phyloP scores from a whole-genome alignment of 2,329 filamentous ascomycete species.

The Pestalotiopsis sp. region DNA sequence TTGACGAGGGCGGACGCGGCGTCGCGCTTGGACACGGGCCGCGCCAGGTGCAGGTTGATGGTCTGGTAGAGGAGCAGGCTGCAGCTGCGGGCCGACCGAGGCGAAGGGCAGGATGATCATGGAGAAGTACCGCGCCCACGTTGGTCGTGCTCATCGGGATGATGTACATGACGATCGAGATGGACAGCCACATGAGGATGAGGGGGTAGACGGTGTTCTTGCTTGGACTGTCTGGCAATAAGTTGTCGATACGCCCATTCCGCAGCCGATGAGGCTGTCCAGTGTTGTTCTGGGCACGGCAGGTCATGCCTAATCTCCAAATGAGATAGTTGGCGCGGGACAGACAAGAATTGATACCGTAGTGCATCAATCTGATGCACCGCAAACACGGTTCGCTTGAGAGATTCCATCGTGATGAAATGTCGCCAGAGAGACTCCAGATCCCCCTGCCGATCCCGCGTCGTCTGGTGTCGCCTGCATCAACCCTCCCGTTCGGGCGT shows the following conservation, averaged over 20 bases:
- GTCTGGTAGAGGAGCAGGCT: conserved; percentile 10
- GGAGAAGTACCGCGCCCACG: conserved; percentile 27
- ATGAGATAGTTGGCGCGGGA: not conserved
- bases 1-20: conserved; percentile 29
- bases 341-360: not conserved
- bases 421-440: not conserved
- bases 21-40: conserved; percentile 25
- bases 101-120: conserved; percentile 30
- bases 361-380: conserved; percentile 3
- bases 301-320: conserved; percentile 4
- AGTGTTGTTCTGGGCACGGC: not conserved
- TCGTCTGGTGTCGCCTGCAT: not conserved
- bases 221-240: not conserved
- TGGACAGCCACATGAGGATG: conserved; percentile 24
- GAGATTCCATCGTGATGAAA: not conserved
- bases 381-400: not conserved
- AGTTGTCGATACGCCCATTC: conserved; percentile 1
- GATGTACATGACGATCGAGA: conserved; percentile 29
- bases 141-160: conserved; percentile 30
- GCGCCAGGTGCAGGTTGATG: conserved; percentile 17
- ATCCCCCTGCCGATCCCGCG: not conserved
- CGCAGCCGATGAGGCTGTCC: not conserved
- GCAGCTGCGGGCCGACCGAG: not conserved
- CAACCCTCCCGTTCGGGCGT: not conserved
- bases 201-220: conserved; percentile 27